A percentile compares a stretch with the other conserved stretches of the same genome.
phyloP scores from a whole-genome alignment of 768 basidiomycete species.

The Lactarius indigo region DNA sequence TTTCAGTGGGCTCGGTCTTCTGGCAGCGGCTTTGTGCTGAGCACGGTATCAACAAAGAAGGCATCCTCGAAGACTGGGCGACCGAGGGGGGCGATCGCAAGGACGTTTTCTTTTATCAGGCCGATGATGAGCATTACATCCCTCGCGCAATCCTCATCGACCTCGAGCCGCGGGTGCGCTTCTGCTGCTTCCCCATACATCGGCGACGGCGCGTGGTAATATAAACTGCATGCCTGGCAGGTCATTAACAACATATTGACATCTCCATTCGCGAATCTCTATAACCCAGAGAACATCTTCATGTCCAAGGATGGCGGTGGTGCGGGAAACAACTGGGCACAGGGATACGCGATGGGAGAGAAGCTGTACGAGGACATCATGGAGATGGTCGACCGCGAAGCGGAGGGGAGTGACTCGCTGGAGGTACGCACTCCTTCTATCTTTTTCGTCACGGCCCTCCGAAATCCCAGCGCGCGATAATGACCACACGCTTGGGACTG shows the following conservation, averaged over 20 bases:
- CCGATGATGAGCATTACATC: constrained; percentile 99
- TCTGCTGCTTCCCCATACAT: neutral
- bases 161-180: constrained; percentile 86
- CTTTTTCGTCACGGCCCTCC: neutral
- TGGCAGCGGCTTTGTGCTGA: constrained; percentile 99
- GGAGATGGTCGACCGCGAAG: constrained; percentile 98
- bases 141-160: constrained; percentile 95
- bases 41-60: constrained; percentile 95
- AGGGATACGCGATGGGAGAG: constrained; percentile 89
- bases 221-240: constrained; percentile 38
- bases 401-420: constrained; percentile 94
- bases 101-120: constrained; percentile 99
- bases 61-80: constrained; percentile 96
- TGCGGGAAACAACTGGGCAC: constrained; percentile 98
- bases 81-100: constrained; percentile 94
- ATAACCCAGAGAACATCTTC: constrained; percentile 98
- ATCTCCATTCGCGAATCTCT: constrained; percentile 84
- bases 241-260: constrained; percentile 94
- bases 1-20: constrained; percentile 89
- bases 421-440: constrained; percentile 54
- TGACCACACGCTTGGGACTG: neutral
- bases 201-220: neutral
- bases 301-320: constrained; percentile 97
- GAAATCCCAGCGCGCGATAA: neutral
- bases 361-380: constrained; percentile 92